phyloP scores from a whole-genome alignment of 2,329 filamentous ascomycete species.

The Geosmithia flava region DNA sequence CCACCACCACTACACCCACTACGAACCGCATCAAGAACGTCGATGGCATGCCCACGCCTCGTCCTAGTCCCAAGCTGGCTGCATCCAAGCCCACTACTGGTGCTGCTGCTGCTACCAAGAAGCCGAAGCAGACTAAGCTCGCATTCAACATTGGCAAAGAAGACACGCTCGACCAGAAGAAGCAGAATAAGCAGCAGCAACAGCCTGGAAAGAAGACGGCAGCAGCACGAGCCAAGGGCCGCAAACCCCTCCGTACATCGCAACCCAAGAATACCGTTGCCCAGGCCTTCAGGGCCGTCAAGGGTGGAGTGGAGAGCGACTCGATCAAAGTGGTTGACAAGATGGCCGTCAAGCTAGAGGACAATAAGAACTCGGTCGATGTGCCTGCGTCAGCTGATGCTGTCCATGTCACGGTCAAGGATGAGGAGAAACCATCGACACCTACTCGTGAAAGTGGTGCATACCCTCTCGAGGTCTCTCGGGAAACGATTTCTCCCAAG shows the following conservation, averaged over 20 bases:
- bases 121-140: slow-evolving; percentile 39
- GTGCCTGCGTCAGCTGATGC: neutral
- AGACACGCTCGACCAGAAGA: slow-evolving; percentile 4
- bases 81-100: slow-evolving; percentile 18
- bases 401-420: neutral
- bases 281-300: slow-evolving; percentile 30
- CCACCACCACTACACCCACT: slow-evolving; percentile 15
- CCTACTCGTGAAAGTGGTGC: slow-evolving; percentile 1
- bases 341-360: neutral
- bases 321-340: neutral
- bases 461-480: neutral
- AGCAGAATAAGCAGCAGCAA: slow-evolving; percentile 4
- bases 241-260: neutral
- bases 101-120: slow-evolving; percentile 15
- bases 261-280: slow-evolving; percentile 24
- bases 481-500: slow-evolving; percentile 29
- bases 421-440: slow-evolving; percentile 10
- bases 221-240: neutral
- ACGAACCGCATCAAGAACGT: slow-evolving; percentile 24
- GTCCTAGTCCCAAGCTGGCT: slow-evolving; percentile 38
- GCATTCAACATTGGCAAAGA: slow-evolving; percentile 19
- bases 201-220: slow-evolving; percentile 12
- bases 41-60: slow-evolving; percentile 43
- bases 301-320: slow-evolving; percentile 14
- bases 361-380: neutral